A percentile compares a stretch with the other conserved stretches of the same genome.
phyloP scores from a whole-genome alignment of 306 rosid species.

The Calophaca sinica region DNA sequence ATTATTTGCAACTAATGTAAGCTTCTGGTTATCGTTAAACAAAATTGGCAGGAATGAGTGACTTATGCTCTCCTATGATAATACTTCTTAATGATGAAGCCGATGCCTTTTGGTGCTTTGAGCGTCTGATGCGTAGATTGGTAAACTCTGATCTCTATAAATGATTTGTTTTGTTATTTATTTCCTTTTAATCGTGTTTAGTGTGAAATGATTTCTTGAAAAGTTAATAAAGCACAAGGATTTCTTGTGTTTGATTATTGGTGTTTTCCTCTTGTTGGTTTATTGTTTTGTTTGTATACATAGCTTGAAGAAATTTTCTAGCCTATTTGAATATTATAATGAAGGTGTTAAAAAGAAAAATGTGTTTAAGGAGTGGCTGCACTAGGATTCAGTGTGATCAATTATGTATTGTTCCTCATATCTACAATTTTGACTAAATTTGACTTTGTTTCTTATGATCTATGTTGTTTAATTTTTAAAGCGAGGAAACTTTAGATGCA shows the following conservation, averaged over 20 bases:
- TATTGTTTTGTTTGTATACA: too few relatives aligned
- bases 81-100: constrained; percentile 93
- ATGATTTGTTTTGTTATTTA: neutral
- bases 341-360: neutral
- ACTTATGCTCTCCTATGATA: constrained; percentile 97
- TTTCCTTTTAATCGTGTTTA: neutral
- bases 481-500: constrained; percentile 98
- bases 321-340: too few relatives aligned
- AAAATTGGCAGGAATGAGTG: constrained; percentile 86
- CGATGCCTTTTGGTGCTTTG: constrained; percentile 97
- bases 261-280: too few relatives aligned
- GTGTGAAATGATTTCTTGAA: constrained; percentile 18
- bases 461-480: constrained; percentile 49
- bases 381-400: neutral
- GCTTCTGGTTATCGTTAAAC: constrained; percentile 31
- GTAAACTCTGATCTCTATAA: constrained; percentile 51
- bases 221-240: neutral
- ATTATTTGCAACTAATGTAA: constrained; percentile 23
- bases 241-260: too few relatives aligned
- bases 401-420: neutral
- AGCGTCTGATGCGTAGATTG: constrained; percentile 92
- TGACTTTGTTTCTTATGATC: constrained; percentile 41
- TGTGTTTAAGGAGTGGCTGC: neutral
- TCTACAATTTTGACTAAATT: neutral
- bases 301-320: too few relatives aligned